Evolutionary conservation across 2,329 filamentous ascomycete genomes (phyloP), one percentile per base, ranked within the genome.

Genomic region (Periconia sp.): DNA sequence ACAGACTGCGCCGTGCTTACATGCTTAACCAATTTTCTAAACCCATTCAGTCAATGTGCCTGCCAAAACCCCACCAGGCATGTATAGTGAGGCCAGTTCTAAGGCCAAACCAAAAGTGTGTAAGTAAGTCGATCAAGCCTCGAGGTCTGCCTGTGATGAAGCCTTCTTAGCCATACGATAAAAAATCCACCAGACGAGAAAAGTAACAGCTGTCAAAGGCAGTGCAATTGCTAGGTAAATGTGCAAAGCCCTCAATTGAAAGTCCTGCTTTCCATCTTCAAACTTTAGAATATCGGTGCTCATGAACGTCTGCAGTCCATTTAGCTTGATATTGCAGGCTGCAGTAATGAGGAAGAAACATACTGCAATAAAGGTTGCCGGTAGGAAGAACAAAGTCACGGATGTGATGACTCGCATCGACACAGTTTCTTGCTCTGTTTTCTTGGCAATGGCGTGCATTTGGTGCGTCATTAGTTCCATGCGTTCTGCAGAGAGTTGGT

Each of bases 281-380:
- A 59, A 66, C 3, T 51, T 54, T 13, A 76, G 52, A 8, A 77
- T 75, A 19, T 74, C 69, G 0, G 74, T 77, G 53, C 72, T 75
- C 73, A 77, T 75, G 41, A 77, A 65, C 6, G 74, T 77, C 74
- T 77, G 44, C 33, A 20, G n/a, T 14, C 1, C 3, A 15, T 46
- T 53, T 46, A 49, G 43, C 17, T 17, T 13, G 41, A 44, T 9
- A 19, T 37, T 14, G 14, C 5, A 19, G 13, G 14, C 18, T 17
- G 20, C 40, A 18, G 37, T 33, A 23, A 8, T 14, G 11, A 49
- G 11, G 43, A 19, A n/a, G n/a, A 8, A 40, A 14, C 43, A 41
- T 66, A 77, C 75, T 9, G 74, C 74, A 8, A 77, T 72, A 54
- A 77, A 78, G 0, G 75, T 77, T 1, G 70, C 75, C 2, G 76